A percentile compares a stretch with the other conserved stretches of the same genome.
These are phyloP conservation scores for Hypoxylon sp. DNA, from an alignment of 2,329 filamentous ascomycete genomes.

Conservation along the genomic window DNA sequence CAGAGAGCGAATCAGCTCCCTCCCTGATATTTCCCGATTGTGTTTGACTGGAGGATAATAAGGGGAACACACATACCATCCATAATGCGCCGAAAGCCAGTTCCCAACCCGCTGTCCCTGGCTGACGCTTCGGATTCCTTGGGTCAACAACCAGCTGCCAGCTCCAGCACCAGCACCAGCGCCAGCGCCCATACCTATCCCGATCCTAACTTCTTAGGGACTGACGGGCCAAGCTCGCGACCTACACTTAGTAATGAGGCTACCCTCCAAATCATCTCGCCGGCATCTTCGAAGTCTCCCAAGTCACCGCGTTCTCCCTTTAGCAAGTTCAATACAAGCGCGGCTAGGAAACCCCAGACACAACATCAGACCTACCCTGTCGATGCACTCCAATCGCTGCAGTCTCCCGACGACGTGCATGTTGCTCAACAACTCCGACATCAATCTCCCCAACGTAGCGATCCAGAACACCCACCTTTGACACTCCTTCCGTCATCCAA, in stretches of 20 bases:
- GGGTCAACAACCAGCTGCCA: constrained; percentile 52
- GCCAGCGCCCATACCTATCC: constrained; percentile 42
- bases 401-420: constrained; percentile 50
- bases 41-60: constrained; percentile 44
- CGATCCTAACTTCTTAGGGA: constrained; percentile 44
- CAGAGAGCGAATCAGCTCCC: constrained; percentile 55
- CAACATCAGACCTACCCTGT: constrained; percentile 32
- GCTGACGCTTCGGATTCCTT: constrained; percentile 58
- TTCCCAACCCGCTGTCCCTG: constrained; percentile 71
- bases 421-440: constrained; percentile 43
- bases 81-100: constrained; percentile 71
- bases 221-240: constrained; percentile 47
- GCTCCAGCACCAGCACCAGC: constrained; percentile 30
- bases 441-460: constrained; percentile 42
- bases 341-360: constrained; percentile 46
- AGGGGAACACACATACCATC: constrained; percentile 42
- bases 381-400: constrained; percentile 41
- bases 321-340: constrained; percentile 51
- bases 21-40: constrained; percentile 51
- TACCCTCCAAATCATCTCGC: constrained; percentile 50
- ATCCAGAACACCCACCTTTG: constrained; percentile 41
- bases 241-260: constrained; percentile 47
- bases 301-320: constrained; percentile 55
- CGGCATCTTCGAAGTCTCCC: constrained; percentile 51
- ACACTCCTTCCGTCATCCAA: constrained; percentile 41